These are phyloP conservation scores for Fusarium poae DNA, from an alignment of 2,329 filamentous ascomycete genomes.

Conservation along the genomic window DNA sequence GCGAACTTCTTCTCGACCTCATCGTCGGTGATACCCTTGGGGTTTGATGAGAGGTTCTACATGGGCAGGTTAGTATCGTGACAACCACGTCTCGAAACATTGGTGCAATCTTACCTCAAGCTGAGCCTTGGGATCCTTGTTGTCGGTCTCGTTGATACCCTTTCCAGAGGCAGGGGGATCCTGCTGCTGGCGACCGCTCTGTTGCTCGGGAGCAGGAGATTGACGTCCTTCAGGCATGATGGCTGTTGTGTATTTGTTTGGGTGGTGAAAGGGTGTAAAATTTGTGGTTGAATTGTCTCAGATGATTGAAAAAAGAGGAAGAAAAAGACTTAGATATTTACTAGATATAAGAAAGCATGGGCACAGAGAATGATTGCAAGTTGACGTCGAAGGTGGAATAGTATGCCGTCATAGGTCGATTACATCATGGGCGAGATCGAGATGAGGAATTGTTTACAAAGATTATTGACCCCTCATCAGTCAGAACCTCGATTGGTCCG, in stretches of 20 bases:
- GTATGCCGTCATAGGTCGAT: conserved; percentile 48
- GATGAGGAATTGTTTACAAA: conserved; percentile 17
- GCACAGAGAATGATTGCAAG: conserved; percentile 31
- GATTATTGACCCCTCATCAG: background rate
- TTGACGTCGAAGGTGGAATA: conserved; percentile 45
- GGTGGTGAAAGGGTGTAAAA: background rate
- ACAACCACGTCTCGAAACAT: background rate
- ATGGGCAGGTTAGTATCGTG: conserved; percentile 7
- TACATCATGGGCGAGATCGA: conserved; percentile 48
- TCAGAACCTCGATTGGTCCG: background rate
- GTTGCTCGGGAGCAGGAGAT: conserved; percentile 80
- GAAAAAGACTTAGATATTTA: background rate
- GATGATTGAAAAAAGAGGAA: background rate
- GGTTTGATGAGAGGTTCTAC: conserved; percentile 73
- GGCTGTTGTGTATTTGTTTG: conserved; percentile 41
- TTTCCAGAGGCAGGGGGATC: conserved; percentile 69
- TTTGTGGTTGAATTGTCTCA: conserved; percentile 10
- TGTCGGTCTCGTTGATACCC: conserved; percentile 64
- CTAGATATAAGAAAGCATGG: background rate
- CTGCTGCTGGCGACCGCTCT: conserved; percentile 73
- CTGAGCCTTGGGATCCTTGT: conserved; percentile 64
- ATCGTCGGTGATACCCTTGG: conserved; percentile 73
- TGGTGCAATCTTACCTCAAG: conserved; percentile 58
- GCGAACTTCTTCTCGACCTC: conserved; percentile 70
- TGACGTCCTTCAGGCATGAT: conserved; percentile 81